phyloP scores from a whole-genome alignment of 2,329 filamentous ascomycete species.

The Botryotinia narcissicola region DNA sequence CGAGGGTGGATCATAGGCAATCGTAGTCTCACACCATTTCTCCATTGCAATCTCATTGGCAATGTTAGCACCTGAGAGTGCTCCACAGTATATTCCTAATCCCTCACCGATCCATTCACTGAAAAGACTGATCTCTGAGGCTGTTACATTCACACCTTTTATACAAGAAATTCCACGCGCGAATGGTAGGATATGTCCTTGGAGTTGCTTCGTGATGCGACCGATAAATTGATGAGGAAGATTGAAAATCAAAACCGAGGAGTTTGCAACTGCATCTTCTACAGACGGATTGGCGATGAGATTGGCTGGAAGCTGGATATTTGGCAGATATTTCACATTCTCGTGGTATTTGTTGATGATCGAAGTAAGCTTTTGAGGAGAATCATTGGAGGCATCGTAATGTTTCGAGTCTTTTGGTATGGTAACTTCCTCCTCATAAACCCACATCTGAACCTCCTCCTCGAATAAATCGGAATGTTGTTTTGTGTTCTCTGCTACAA shows the following conservation, averaged over 20 bases:
- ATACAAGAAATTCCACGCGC: slow-evolving; percentile 95
- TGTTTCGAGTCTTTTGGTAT: slow-evolving; percentile 69
- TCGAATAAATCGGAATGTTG: slow-evolving; percentile 80
- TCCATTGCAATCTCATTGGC: slow-evolving; percentile 91
- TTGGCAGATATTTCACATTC: slow-evolving; percentile 97
- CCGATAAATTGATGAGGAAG: slow-evolving; percentile 94
- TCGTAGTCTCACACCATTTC: slow-evolving; percentile 96
- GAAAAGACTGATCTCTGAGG: slow-evolving; percentile 83
- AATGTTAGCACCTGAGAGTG: slow-evolving; percentile 93
- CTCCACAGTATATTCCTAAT: slow-evolving; percentile 93
- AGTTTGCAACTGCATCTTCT: slow-evolving; percentile 74
- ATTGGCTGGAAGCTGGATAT: slow-evolving; percentile 78
- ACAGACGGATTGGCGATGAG: slow-evolving; percentile 81
- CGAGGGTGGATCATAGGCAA: slow-evolving; percentile 89
- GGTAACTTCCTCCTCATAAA: slow-evolving; percentile 87
- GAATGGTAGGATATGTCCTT: slow-evolving; percentile 86
- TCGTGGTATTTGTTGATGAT: slow-evolving; percentile 93
- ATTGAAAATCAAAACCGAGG: slow-evolving; percentile 93
- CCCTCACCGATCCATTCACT: slow-evolving; percentile 91
- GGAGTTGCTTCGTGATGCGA: slow-evolving; percentile 77
- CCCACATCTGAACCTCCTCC: slow-evolving; percentile 95
- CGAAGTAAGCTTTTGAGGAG: slow-evolving; percentile 80
- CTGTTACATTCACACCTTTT: slow-evolving; percentile 92
- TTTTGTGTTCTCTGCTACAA: slow-evolving; percentile 87
- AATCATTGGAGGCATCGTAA: slow-evolving; percentile 60